phyloP scores from a whole-genome alignment of 2,329 filamentous ascomycete genomes.

The Xylariaceae sp. region DNA sequence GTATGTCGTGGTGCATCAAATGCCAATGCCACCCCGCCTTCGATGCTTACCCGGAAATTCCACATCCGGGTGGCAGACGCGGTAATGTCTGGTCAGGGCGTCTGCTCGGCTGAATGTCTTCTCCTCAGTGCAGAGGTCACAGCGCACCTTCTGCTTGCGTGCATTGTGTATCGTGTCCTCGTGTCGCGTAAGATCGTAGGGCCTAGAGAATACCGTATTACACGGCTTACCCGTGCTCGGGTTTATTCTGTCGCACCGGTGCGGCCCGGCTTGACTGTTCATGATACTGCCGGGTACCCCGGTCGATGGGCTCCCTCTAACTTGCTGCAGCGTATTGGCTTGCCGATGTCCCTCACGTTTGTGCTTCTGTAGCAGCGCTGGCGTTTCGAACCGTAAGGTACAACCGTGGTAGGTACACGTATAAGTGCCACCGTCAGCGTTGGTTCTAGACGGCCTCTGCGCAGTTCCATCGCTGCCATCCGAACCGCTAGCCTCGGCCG shows the following conservation, averaged over 20 bases:
- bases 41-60: constrained; percentile 72
- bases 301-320: constrained; percentile 31
- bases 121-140: constrained; percentile 89
- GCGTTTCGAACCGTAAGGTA: constrained; percentile 83
- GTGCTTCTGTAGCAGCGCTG: constrained; percentile 86
- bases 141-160: constrained; percentile 91
- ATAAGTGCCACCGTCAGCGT: constrained; percentile 84
- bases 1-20: constrained; percentile 12
- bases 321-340: constrained; percentile 56
- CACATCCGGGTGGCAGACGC: constrained; percentile 89
- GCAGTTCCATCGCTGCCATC: constrained; percentile 40
- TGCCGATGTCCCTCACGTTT: constrained; percentile 91
- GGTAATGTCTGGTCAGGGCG: constrained; percentile 90
- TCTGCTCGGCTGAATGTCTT: constrained; percentile 97
- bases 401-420: constrained; percentile 96
- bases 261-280: constrained; percentile 90
- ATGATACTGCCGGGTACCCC: constrained; percentile 58
- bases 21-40: constrained; percentile 37
- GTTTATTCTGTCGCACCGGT: constrained; percentile 91
- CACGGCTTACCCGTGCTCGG: constrained; percentile 94
- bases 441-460: constrained; percentile 62
- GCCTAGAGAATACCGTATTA: constrained; percentile 90
- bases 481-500: constrained; percentile 44
- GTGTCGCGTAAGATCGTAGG: constrained; percentile 94
- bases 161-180: constrained; percentile 98